phyloP scores from a whole-genome alignment of 2,329 filamentous ascomycete species.

The Claviceps sorghi region DNA sequence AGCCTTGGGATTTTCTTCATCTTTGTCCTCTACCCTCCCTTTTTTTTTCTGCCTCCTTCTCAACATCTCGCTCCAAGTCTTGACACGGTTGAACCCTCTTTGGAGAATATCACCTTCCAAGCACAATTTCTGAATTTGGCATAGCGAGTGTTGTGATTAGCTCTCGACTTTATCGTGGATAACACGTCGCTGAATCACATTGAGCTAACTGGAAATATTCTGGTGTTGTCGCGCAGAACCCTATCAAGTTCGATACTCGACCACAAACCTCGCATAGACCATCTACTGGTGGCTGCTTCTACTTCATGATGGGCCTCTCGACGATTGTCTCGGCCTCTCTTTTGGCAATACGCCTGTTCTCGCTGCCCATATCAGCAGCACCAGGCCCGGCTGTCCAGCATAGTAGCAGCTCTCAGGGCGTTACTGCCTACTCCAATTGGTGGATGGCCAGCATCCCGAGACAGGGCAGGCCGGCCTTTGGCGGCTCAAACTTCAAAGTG shows the following conservation, averaged over 20 bases:
- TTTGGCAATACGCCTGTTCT: constrained; percentile 28
- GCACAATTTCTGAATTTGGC: neutral
- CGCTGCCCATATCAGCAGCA: constrained; percentile 19
- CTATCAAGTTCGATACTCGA: neutral
- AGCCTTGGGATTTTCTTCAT: no score
- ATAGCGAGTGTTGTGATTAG: neutral
- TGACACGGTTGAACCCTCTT: neutral
- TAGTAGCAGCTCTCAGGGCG: constrained; percentile 7
- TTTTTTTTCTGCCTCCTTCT: neutral
- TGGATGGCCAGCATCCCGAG: constrained; percentile 60
- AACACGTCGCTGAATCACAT: neutral
- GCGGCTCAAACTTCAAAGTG: constrained; percentile 43
- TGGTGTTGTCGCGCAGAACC: neutral
- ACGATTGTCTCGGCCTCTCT: constrained; percentile 27
- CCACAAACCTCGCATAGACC: neutral
- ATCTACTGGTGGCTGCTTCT: constrained; percentile 17
- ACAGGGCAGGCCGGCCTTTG: constrained; percentile 53
- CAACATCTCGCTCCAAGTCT: neutral
- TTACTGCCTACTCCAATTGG: constrained; percentile 35
- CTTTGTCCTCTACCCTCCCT: neutral
- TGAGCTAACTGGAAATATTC: constrained; percentile 2
- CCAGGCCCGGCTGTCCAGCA: constrained; percentile 10
- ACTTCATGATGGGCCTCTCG: constrained; percentile 29
- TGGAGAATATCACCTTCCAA: neutral
- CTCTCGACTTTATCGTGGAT: neutral